Base-by-base conservation (phyloP, 306 rosid species). In the Gillenia trifoliata region DNA sequence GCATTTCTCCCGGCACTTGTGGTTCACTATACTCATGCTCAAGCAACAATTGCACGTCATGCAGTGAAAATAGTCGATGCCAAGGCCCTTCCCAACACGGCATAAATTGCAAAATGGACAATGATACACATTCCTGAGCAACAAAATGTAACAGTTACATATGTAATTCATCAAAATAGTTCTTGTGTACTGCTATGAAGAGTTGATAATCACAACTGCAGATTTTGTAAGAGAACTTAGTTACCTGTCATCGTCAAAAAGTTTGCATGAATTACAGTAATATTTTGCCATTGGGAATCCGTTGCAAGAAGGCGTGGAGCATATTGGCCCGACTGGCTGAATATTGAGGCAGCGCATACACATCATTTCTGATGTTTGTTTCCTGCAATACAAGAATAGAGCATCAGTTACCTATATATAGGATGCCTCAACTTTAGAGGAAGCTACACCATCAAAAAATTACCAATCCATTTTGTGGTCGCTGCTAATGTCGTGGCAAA, bases 41-140 rank as follows among this genome's bases (percentile, higher is more conserved):
- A 90, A 64, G 78, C 98, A 94, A 75, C 96, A 94, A 78, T 94
- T 94, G 88, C 98, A 94, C 15, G 85, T 83, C 98, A 94, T 91
- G 69, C 98, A 94, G 76, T 94, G 98, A 82, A 91, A 91, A 82
- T 84, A 94, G 77, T 91, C 97, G 72, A 88, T 77, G 38, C 98
- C 97, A 59, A 94, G 98, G 43, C 97, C 98, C 79, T 73, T 89
- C 66, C 98, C 98, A 68, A 94, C 86, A 75, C 97, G 97, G 87
- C 98, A 94, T 77, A 94, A 76, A 71, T 94, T 91, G 93, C 98
- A 94, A 83, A 80, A 91, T 43, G 98, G 98, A 87, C 98, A 94
- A 78, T 92, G 98, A 74, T 91, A 91, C 22, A 92, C 91, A 73
- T 83, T 73, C 91, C 98, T 93, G 95, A 12, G 28, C 13, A 28